Evolutionary conservation across 371 early-diverging fungal genomes (phyloP), one percentile per base, ranked within the genome.

Genomic region (Dichotomocladium elegans): DNA sequence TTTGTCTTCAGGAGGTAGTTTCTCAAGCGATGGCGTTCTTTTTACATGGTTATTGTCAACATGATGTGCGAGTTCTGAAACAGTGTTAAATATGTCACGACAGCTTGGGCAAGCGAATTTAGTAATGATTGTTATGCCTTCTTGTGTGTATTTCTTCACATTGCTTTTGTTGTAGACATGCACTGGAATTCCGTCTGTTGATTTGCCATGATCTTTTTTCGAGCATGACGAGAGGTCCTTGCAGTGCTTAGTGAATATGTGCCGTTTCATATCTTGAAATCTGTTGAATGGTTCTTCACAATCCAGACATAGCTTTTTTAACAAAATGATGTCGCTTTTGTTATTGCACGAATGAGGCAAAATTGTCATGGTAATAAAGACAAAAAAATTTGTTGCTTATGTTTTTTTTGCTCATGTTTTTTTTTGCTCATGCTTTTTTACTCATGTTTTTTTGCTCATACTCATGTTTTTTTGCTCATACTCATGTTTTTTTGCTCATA

Each of bases 121-220:
- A 40, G 29, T 47, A 47, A 22, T 47, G 40, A 41, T 47, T 26
- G 40, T 14, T 33, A 40, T 53, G 26, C 53, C 34, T 45, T 45
- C 26, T 53, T 53, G 15, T 40, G 47, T 55, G 47, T 55, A 55
- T 55, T 55, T 55, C 47, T 55, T 47, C 41, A 55, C 29, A 33
- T 41, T 55, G 45, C 41, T 55, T 55, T 5, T 47, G 41, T 55
- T 55, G 41, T 55, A 55, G 41, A 47, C 47, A 55, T 55, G 55
- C 41, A 47, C 29, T 47, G 55, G 47, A 55, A 40, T 41, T 55
- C 46, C 34, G 37, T 53, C 45, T 53, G 26, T 46, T 46, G 53
- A 53, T 33, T 45, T 53, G 34, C 47, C 55, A 55, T 47, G 55
- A 42, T 47, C 55, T 47, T 47, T 55, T 31, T 55, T 55, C 41